Evolutionary conservation across 345 rosid species (phyloP).

Genomic region (Noccaea caerulescens): DNA sequence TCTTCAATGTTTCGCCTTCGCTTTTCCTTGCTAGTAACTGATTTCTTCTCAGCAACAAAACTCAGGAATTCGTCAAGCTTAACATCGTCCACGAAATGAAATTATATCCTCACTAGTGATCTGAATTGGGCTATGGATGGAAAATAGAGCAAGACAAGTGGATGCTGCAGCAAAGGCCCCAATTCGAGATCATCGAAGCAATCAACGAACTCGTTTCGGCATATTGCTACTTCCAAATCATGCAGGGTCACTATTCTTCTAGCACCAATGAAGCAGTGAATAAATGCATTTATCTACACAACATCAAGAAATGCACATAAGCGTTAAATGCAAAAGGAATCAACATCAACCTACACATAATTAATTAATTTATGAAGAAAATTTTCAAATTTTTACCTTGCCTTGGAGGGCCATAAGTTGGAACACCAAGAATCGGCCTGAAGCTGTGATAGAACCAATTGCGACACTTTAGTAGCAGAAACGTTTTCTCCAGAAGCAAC

Average conservation of each 20-base stretch:
- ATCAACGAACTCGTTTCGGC: conserved; percentile 67
- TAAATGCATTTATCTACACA: conserved; percentile 76
- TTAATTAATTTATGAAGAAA: background rate
- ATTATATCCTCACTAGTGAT: conserved; percentile 70
- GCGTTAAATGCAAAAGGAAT: background rate
- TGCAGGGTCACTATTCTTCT: conserved; percentile 66
- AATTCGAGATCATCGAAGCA: conserved; percentile 65
- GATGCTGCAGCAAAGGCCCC: conserved; percentile 77
- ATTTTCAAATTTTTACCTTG: conserved; percentile 51
- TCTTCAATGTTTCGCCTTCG: conserved; percentile 51
- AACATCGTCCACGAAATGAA: conserved; percentile 52
- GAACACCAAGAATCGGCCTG: conserved; percentile 44
- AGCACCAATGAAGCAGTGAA: conserved; percentile 80
- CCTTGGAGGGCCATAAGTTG: conserved; percentile 65
- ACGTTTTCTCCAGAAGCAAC: conserved; percentile 51
- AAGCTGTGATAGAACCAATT: conserved; percentile 48
- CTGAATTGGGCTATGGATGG: conserved; percentile 51
- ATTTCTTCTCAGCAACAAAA: conserved; percentile 62
- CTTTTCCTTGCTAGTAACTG: conserved; percentile 57
- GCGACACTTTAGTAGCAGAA: conserved; percentile 66
- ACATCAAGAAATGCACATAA: background rate
- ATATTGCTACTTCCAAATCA: conserved; percentile 75
- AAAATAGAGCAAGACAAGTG: conserved; percentile 69
- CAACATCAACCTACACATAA: background rate
- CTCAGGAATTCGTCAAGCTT: conserved; percentile 62